Evolutionary conservation across 805 yeast genomes (phyloP), one percentile per base, ranked within the genome.

Genomic region (Starmerella riodocensis): DNA sequence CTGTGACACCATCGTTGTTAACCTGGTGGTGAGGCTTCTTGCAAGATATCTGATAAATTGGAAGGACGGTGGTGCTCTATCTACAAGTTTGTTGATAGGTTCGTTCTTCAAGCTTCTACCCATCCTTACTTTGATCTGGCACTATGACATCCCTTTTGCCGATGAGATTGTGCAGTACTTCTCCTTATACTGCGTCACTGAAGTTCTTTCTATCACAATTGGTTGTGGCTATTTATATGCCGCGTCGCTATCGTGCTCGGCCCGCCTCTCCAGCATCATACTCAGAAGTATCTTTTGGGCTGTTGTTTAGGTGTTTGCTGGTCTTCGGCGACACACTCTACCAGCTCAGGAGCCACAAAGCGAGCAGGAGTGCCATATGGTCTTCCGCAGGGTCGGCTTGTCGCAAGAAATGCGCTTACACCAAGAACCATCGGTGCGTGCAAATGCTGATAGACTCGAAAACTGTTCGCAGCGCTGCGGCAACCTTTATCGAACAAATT

Each of bases 101-200:
- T 75, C 83, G 32, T 74, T 82, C 1, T 77, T 88, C 29, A 83
- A 80, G 53, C 64, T 88, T 18, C 77, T 88, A 46, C 98, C 98
- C 0, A 78, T 91, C 16, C 66, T 91, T 25, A 88, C 88, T 86
- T 65, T 91, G 24, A 88, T 91, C 26, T 91, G 99, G 99, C 91
- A 94, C 0, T 91, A 91, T 53, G 95, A 91, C 54, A 71, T 80
- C n/a, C 66, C 78, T 1, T 65, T 78, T 3, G 77, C 79, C 0
- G 69, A 75, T 17, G 62, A 64, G 5, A 61, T 75, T 8, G 78
- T 81, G 23, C 70, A 70, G 42, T 63, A 73, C 48, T 69, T 77
- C 3, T 78, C 80, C 0, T 68, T 69, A 32, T 56, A 78, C 37
- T 77, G 73, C 46, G 64, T 74, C n/a, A 59, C 78, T 6, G 94